phyloP scores from a whole-genome alignment of 768 basidiomycete species.

The Xerocomus potaroensis region DNA sequence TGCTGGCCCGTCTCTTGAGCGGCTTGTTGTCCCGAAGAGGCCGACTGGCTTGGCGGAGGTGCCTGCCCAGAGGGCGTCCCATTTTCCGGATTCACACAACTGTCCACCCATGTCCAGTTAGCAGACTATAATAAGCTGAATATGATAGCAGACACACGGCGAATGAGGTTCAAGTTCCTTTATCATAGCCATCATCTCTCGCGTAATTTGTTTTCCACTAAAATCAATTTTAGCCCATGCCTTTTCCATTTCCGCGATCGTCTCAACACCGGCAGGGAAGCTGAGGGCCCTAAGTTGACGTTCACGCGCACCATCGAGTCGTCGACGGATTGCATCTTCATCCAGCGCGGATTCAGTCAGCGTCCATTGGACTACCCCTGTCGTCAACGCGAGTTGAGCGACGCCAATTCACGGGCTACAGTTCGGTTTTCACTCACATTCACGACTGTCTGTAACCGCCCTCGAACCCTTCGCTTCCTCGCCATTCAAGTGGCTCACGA shows the following conservation, averaged over 20 bases:
- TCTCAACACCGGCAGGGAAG: constrained; percentile 47
- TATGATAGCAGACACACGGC: too few relatives aligned
- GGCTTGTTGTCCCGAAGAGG: too few relatives aligned
- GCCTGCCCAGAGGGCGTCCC: too few relatives aligned
- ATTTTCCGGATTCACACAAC: too few relatives aligned
- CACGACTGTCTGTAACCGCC: constrained; percentile 17
- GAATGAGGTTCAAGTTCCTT: not conserved
- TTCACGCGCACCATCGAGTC: constrained; percentile 31
- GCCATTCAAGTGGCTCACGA: constrained; percentile 43
- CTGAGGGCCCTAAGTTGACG: constrained; percentile 45
- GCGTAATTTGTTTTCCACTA: constrained; percentile 9
- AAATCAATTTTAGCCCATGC: constrained; percentile 32
- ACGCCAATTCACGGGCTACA: too few relatives aligned
- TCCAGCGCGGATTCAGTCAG: constrained; percentile 39
- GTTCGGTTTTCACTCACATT: constrained; percentile 13
- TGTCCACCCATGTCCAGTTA: too few relatives aligned
- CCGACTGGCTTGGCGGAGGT: too few relatives aligned
- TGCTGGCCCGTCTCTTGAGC: not conserved
- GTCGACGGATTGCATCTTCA: constrained; percentile 33
- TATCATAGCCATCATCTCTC: constrained; percentile 3
- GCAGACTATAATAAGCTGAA: too few relatives aligned
- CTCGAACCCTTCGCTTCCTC: constrained; percentile 38
- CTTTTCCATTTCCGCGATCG: constrained; percentile 25
- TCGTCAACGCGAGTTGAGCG: not conserved
- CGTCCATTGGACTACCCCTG: constrained; percentile 64